Evolutionary conservation across 2,329 filamentous ascomycete genomes (phyloP), one percentile per base, ranked within the genome.

Genomic region (Alternaria postmessia): DNA sequence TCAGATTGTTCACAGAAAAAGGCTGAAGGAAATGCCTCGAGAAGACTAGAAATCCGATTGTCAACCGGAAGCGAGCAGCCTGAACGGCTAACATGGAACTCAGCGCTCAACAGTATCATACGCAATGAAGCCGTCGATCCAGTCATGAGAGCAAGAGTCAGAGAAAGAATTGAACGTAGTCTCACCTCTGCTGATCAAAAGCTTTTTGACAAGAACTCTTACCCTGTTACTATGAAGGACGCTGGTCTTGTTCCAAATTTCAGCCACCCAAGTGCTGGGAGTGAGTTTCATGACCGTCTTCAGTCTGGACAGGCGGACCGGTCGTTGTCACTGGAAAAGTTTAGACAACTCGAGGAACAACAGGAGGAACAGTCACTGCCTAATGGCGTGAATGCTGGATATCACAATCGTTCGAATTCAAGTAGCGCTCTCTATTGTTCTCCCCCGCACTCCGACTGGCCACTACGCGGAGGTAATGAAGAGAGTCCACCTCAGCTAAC

Each of bases 221-320:
- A 42, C 2, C 9, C 28, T 11, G 14, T 64, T 9, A 42, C 54
- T 3, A 42, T 60, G 16, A 3, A 20, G 2, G 53, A 61, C 28
- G 57, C 58, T 9, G 60, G 54, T 4, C 56, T 72, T 8, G 68
- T 73, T 11, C 69, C 71, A 5, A 73, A 72, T 44, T 74, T 74
- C 48, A 71, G 66, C 16, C 65, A 64, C 20, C 68, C 69, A 0
- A 53, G 70, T 18, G 30, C 39, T 18, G 49, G 55, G 5, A 66
- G 60, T 30, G 22, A 51, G 1, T 72, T 67, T 39, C 60, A 63
- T 46, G 61, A 66, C 41, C 62, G 51, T 14, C 7, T 49, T 18
- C 11, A 12, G 22, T 12, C 43, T 9, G 28, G 42, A 11, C 48
- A 51, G 24, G 5, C 30, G 16, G 16, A 24, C 32, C 44, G 7